These are phyloP conservation scores for Urochloa ruziziensis DNA, from an alignment of 176 grass and related monocot species.

Conservation along the genomic window DNA sequence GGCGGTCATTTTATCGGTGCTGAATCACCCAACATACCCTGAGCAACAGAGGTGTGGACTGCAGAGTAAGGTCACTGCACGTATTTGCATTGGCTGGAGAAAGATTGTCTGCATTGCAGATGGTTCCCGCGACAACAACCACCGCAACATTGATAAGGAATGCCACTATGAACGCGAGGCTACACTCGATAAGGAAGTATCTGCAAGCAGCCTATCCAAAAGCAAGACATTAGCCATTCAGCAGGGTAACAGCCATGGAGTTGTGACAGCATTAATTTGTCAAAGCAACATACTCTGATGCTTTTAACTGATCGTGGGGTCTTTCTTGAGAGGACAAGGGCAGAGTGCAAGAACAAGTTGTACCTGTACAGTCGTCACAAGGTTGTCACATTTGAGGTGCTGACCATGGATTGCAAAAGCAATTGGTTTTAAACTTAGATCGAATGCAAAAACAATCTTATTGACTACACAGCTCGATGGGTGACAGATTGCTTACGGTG, in stretches of 20 bases:
- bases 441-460: background rate
- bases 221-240: constrained; percentile 5
- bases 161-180: constrained; percentile 51
- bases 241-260: background rate
- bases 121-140: constrained; percentile 35
- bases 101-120: constrained; percentile 36
- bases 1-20: background rate
- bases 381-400: background rate
- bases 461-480: background rate
- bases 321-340: constrained; percentile 76
- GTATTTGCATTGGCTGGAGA: constrained; percentile 18
- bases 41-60: constrained; percentile 60
- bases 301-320: constrained; percentile 52
- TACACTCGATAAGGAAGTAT: constrained; percentile 61
- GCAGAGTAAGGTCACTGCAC: constrained; percentile 47
- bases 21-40: constrained; percentile 16
- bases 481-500: constrained; percentile 49
- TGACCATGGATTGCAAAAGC: background rate
- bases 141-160: constrained; percentile 67
- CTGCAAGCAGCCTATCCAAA: constrained; percentile 50
- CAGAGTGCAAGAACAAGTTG: constrained; percentile 90
- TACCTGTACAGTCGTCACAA: constrained; percentile 30
- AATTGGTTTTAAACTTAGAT: too few species aligned
- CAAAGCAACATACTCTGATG: constrained; percentile 40
- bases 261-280: background rate